A percentile compares a stretch with the other conserved stretches of the same genome.
These are phyloP conservation scores for Carex pumila DNA, from an alignment of 176 grass and related monocot species.

Conservation along the genomic window DNA sequence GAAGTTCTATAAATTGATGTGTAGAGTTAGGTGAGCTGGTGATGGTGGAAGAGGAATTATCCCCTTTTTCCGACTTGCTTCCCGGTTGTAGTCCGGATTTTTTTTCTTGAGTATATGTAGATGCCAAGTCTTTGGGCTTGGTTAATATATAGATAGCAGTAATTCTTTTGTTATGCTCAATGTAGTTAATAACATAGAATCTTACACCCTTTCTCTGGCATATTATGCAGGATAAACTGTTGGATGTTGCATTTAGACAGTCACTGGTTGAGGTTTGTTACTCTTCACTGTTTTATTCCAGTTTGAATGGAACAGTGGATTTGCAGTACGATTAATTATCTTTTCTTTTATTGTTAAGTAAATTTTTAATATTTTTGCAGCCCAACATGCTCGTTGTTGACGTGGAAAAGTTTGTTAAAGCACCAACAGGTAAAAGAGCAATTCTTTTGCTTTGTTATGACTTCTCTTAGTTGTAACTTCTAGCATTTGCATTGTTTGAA, in stretches of 20 bases:
- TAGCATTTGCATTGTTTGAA: background rate
- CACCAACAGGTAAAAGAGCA: conserved; percentile 49
- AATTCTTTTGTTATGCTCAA: background rate
- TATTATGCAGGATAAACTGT: conserved; percentile 68
- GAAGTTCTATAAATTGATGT: background rate
- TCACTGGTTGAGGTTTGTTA: conserved; percentile 92
- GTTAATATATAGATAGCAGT: no score
- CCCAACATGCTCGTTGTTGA: conserved; percentile 98
- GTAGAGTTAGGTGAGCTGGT: background rate
- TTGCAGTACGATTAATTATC: background rate
- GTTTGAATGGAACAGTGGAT: background rate
- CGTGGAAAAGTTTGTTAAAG: conserved; percentile 71
- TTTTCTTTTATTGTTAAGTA: conserved; percentile 11
- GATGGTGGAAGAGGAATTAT: background rate
- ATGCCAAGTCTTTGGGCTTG: background rate
- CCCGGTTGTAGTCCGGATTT: background rate
- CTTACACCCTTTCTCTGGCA: conserved; percentile 16
- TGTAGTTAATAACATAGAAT: background rate
- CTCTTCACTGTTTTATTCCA: background rate
- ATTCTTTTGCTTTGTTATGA: background rate
- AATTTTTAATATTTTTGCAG: conserved; percentile 37
- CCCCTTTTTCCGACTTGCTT: background rate
- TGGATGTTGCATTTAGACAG: conserved; percentile 82
- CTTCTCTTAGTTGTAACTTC: background rate
- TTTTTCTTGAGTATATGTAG: background rate